These are phyloP conservation scores for Septoria linicola DNA, from an alignment of 2,329 filamentous ascomycete genomes.

Conservation along the genomic window DNA sequence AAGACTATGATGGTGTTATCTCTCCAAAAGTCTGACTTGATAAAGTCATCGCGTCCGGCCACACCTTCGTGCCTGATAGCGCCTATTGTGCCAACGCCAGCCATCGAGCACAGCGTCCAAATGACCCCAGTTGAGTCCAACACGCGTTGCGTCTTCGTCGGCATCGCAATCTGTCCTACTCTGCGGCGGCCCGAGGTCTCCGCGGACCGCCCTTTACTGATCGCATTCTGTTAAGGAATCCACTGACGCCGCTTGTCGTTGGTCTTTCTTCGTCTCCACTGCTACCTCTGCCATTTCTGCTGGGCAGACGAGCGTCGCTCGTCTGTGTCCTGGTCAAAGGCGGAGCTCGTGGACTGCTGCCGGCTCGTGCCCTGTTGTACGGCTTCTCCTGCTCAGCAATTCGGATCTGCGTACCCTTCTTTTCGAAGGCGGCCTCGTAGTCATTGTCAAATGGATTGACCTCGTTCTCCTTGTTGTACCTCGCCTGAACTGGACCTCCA, in stretches of 20 bases:
- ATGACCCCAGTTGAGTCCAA: background rate
- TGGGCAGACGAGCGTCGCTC: constrained; percentile 21
- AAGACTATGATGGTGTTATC: background rate
- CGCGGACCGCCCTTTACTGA: constrained; percentile 72
- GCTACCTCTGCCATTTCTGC: constrained; percentile 34
- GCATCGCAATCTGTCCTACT: background rate
- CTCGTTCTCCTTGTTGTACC: constrained; percentile 41
- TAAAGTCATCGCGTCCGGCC: background rate
- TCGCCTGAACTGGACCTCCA: constrained; percentile 43
- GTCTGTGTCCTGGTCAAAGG: constrained; percentile 23
- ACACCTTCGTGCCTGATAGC: background rate
- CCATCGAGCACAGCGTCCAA: no score
- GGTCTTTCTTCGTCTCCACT: constrained; percentile 46
- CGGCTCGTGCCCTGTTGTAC: constrained; percentile 38
- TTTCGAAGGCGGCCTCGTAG: constrained; percentile 66
- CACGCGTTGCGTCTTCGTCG: background rate
- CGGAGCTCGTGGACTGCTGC: constrained; percentile 59
- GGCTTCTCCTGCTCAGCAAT: constrained; percentile 48
- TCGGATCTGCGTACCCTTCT: constrained; percentile 60
- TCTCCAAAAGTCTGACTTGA: constrained; percentile 2
- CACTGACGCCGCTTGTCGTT: constrained; percentile 42
- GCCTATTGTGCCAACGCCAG: no score
- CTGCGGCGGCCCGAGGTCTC: constrained; percentile 18
- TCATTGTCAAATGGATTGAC: constrained; percentile 75
- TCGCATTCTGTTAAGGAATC: constrained; percentile 75